phyloP scores from a whole-genome alignment of 2,329 filamentous ascomycete genomes.

The Beauveria sp. region DNA sequence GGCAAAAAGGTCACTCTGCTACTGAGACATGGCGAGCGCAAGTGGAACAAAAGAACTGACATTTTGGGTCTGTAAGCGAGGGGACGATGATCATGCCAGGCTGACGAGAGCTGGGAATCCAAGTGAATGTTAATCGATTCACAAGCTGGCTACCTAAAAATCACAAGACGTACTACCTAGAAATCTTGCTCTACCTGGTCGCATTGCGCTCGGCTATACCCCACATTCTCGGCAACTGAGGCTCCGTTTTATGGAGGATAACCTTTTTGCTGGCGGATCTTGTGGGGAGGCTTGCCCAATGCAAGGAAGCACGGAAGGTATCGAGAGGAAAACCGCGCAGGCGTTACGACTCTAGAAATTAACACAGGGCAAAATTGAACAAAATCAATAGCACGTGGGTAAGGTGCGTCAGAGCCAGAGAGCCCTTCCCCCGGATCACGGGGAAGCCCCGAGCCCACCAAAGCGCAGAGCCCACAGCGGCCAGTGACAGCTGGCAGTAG shows the following conservation, averaged over 20 bases:
- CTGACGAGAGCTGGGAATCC: no score
- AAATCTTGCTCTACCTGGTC: background rate
- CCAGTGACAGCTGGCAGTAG: no score
- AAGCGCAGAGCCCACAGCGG: background rate
- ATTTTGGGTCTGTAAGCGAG: no score
- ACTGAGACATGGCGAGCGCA: no score
- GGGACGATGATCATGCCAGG: no score
- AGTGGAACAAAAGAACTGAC: no score
- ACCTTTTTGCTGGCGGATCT: background rate
- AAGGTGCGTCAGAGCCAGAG: background rate
- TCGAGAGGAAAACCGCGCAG: background rate
- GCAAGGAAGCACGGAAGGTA: background rate
- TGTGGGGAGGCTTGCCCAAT: background rate
- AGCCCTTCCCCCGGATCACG: background rate
- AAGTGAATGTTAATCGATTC: no score
- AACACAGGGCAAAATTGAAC: no score
- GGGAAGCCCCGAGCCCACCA: background rate
- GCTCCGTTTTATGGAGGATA: background rate
- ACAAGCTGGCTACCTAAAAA: no score
- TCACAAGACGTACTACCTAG: no score
- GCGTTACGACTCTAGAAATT: background rate
- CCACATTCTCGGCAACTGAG: background rate
- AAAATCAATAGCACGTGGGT: background rate
- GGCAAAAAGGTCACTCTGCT: no score
- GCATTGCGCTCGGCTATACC: background rate